These are phyloP conservation scores for Mrakia hoshinonis DNA, from an alignment of 768 basidiomycete genomes.

Conservation along the genomic window DNA sequence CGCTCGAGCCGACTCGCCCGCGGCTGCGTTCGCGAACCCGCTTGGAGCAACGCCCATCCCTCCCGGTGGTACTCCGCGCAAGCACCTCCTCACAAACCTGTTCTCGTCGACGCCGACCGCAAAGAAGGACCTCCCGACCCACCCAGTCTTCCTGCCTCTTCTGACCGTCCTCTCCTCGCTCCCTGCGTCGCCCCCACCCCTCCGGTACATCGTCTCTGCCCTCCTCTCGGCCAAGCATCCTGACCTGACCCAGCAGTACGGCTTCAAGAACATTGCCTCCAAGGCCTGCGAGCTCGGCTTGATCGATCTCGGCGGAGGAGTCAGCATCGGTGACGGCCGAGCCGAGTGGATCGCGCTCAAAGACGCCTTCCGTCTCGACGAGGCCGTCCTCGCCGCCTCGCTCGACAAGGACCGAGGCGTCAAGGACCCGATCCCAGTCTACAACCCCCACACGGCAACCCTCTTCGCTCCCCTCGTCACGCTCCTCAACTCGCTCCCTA, in stretches of 20 bases:
- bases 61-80: conserved; percentile 4
- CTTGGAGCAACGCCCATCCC: too few species aligned
- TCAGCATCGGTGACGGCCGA: conserved; percentile 7
- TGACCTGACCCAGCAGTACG: conserved; percentile 12
- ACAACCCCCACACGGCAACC: conserved; percentile 11
- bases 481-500: conserved; percentile 16
- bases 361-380: not conserved
- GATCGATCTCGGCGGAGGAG: conserved; percentile 9
- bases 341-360: conserved; percentile 14
- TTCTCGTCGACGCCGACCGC: conserved; percentile 1
- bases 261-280: conserved; percentile 17
- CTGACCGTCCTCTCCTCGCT: conserved; percentile 17
- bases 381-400: too few species aligned
- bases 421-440: not conserved
- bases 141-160: conserved; percentile 9
- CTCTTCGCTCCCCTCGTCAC: conserved; percentile 21
- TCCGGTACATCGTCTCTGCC: conserved; percentile 20
- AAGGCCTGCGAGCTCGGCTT: conserved; percentile 11
- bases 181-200: conserved; percentile 12
- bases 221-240: conserved; percentile 20
- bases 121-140: not conserved
- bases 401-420: not conserved
- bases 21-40: not conserved
- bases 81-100: conserved; percentile 10
- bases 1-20: not conserved